Conservation (phyloP, 2,329 filamentous ascomycete genomes). For the Colletotrichum aenigma region DNA sequence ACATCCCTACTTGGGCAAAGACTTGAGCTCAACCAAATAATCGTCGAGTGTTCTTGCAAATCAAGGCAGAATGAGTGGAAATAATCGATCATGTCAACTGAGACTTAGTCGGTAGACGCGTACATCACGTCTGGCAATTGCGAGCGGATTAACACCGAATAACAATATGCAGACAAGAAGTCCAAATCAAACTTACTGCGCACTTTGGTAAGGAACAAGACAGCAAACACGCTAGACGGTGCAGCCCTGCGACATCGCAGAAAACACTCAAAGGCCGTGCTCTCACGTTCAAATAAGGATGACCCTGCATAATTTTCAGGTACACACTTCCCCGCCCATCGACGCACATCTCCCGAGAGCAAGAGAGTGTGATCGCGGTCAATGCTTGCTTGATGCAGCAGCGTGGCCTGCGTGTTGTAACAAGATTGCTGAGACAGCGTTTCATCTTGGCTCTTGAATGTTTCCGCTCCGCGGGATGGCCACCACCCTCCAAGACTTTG, state of each 20-base stretch:
- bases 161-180: background rate
- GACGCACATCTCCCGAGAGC: background rate
- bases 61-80: background rate
- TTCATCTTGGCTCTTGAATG: constrained; percentile 14
- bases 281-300: background rate
- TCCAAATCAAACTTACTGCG: background rate
- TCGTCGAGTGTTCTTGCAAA: background rate
- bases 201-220: background rate
- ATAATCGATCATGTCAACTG: background rate
- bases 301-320: constrained; percentile 1
- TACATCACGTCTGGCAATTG: background rate
- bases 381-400: constrained; percentile 16
- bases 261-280: background rate
- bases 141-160: background rate
- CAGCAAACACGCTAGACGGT: background rate
- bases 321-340: background rate
- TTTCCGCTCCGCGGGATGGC: constrained; percentile 10
- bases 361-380: constrained; percentile 1
- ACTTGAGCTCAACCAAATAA: background rate
- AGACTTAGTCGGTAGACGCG: background rate
- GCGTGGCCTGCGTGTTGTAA: constrained; percentile 1
- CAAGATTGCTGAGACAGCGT: constrained; percentile 13
- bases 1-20: constrained; percentile 5
- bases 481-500: background rate
- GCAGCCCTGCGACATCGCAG: background rate